These are phyloP conservation scores for Helicostylum pulchrum DNA, from an alignment of 192 early-diverging fungal species.

Conservation along the genomic window DNA sequence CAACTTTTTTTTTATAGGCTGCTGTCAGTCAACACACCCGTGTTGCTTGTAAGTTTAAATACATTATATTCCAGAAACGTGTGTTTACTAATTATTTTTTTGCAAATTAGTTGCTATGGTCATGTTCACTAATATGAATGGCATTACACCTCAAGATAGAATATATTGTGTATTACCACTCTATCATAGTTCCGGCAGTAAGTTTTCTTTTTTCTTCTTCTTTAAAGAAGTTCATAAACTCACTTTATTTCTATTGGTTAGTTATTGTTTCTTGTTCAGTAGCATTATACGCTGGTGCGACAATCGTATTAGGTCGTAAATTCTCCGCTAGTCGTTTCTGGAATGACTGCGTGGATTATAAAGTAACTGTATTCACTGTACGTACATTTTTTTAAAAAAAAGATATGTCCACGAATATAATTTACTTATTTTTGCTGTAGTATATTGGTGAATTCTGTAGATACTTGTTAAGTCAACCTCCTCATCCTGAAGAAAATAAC, in stretches of 20 bases:
- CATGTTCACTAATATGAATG: conserved; percentile 18
- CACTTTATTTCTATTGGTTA: not conserved
- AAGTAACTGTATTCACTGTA: conserved; percentile 47
- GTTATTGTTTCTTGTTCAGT: conserved; percentile 32
- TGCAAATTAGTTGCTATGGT: conserved; percentile 21
- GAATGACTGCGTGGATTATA: conserved; percentile 45
- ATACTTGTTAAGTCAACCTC: conserved; percentile 55
- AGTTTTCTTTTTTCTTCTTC: conserved; percentile 10
- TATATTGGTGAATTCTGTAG: conserved; percentile 72
- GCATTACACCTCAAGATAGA: conserved; percentile 36
- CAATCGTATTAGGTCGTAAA: conserved; percentile 52
- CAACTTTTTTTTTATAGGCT: conserved; percentile 20
- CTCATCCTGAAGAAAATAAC: conserved; percentile 43
- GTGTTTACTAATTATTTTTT: conserved; percentile 12
- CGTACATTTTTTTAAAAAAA: not conserved
- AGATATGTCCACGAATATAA: not conserved
- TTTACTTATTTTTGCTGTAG: conserved; percentile 32
- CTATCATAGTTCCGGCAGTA: conserved; percentile 61
- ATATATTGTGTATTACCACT: conserved; percentile 60
- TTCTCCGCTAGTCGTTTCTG: conserved; percentile 52
- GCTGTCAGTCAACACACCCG: conserved; percentile 50
- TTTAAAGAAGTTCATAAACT: not conserved
- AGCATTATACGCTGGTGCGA: conserved; percentile 35
- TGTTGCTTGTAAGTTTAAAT: conserved; percentile 28
- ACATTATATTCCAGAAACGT: conserved; percentile 3